These are phyloP conservation scores for Eimeria acervulina DNA, from an alignment of 169 alveolate species.

Conservation along the genomic window DNA sequence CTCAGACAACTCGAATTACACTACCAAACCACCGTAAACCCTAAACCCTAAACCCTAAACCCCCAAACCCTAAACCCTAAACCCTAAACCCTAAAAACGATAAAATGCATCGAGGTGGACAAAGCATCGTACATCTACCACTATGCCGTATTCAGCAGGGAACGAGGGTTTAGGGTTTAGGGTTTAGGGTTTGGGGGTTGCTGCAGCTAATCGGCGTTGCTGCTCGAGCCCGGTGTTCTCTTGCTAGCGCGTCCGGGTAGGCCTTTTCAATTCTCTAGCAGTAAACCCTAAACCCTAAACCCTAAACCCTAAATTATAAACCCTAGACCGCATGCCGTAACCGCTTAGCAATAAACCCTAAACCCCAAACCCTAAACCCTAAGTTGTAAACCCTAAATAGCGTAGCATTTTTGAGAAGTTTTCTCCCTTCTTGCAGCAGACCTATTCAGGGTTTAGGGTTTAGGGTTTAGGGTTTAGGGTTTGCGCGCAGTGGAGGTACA, in stretches of 20 bases:
- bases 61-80: slow-evolving; percentile 47
- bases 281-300: slow-evolving; percentile 40
- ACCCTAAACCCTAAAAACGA: slow-evolving; percentile 28
- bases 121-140: neutral
- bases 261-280: neutral
- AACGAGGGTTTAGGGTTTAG: slow-evolving; percentile 34
- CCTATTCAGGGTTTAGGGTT: neutral
- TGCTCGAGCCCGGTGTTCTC: slow-evolving; percentile 11
- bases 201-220: slow-evolving; percentile 51
- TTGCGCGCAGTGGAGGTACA: slow-evolving; percentile 85
- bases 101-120: neutral
- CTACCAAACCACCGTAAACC: slow-evolving; percentile 57
- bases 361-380: slow-evolving; percentile 43
- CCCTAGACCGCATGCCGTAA: neutral
- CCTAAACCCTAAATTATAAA: neutral
- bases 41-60: slow-evolving; percentile 65
- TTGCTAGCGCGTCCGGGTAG: neutral
- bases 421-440: neutral
- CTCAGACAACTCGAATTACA: slow-evolving; percentile 19
- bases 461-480: slow-evolving; percentile 7
- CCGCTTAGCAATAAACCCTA: neutral
- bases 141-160: no score
- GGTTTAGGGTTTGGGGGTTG: neutral
- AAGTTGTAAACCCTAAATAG: slow-evolving; percentile 27
- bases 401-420: neutral